A percentile compares a stretch with the other conserved stretches of the same genome.
phyloP scores from a whole-genome alignment of 495 filamentous ascomycete species.

The Penicillium waksmanii region DNA sequence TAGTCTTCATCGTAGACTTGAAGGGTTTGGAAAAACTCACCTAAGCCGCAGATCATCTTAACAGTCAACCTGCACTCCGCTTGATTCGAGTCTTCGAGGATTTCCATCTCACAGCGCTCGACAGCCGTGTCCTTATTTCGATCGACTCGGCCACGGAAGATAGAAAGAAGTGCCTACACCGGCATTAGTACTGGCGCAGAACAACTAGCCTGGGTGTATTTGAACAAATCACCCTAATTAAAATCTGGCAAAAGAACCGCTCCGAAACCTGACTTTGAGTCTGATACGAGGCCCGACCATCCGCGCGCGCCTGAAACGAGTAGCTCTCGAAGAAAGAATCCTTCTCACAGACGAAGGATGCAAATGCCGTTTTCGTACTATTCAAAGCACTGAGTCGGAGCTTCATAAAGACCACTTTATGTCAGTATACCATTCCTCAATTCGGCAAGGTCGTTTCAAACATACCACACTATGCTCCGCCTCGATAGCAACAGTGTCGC shows the following conservation, averaged over 20 bases:
- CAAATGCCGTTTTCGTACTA: constrained; percentile 90
- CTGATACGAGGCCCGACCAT: constrained; percentile 14
- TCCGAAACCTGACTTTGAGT: constrained; percentile 24
- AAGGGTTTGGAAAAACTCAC: constrained; percentile 47
- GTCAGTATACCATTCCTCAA: background rate
- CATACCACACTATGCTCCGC: constrained; percentile 72
- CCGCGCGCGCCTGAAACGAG: constrained; percentile 30
- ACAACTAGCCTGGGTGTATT: background rate
- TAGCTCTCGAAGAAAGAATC: constrained; percentile 84
- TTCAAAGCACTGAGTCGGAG: constrained; percentile 85
- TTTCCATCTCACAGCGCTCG: constrained; percentile 82
- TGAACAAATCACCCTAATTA: constrained; percentile 58
- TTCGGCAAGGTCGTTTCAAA: background rate
- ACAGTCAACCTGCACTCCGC: constrained; percentile 79
- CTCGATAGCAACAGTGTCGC: constrained; percentile 85
- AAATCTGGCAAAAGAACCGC: constrained; percentile 76
- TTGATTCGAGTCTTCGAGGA: constrained; percentile 73
- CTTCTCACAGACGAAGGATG: constrained; percentile 74
- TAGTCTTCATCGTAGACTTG: constrained; percentile 10
- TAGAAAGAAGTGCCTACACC: constrained; percentile 67
- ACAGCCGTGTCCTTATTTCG: constrained; percentile 77
- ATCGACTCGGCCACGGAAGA: constrained; percentile 71
- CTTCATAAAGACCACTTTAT: constrained; percentile 42
- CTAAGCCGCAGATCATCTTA: constrained; percentile 83
- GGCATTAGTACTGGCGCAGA: background rate